phyloP scores from a whole-genome alignment of 345 rosid species.

The Arabis hirsuta region DNA sequence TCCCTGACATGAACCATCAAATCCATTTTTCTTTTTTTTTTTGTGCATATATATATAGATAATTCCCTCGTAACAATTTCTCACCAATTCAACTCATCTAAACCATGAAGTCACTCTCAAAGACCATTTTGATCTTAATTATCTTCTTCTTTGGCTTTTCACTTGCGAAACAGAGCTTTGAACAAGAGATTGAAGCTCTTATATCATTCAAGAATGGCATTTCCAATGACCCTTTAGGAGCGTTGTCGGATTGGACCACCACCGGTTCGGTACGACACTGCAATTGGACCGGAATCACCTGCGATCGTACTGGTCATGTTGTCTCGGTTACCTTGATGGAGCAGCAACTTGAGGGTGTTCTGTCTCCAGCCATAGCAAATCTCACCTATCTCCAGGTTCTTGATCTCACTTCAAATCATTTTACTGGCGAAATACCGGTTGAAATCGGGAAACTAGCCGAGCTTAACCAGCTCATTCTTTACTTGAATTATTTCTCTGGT shows the following conservation, averaged over 20 bases:
- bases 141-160: conserved; percentile 33
- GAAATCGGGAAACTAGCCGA: conserved; percentile 65
- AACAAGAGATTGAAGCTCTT: conserved; percentile 60
- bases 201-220: conserved; percentile 61
- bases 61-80: background rate
- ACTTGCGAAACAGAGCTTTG: conserved; percentile 43
- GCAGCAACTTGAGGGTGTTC: conserved; percentile 67
- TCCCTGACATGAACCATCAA: conserved; percentile 34
- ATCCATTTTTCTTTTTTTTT: background rate
- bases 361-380: conserved; percentile 71
- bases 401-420: conserved; percentile 66
- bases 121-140: conserved; percentile 26
- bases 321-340: conserved; percentile 56
- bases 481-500: conserved; percentile 65
- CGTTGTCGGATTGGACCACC: conserved; percentile 59
- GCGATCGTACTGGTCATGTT: conserved; percentile 55
- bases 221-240: conserved; percentile 61
- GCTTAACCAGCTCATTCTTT: conserved; percentile 53
- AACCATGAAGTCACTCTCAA: conserved; percentile 34
- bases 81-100: conserved; percentile 27
- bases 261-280: conserved; percentile 60
- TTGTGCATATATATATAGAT: background rate
- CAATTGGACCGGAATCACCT: conserved; percentile 80
- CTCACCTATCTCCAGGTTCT: conserved; percentile 90
- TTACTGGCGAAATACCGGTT: conserved; percentile 63